Evolutionary conservation across 495 filamentous ascomycete species (phyloP).

Genomic region (Penicillium subrubescens): DNA sequence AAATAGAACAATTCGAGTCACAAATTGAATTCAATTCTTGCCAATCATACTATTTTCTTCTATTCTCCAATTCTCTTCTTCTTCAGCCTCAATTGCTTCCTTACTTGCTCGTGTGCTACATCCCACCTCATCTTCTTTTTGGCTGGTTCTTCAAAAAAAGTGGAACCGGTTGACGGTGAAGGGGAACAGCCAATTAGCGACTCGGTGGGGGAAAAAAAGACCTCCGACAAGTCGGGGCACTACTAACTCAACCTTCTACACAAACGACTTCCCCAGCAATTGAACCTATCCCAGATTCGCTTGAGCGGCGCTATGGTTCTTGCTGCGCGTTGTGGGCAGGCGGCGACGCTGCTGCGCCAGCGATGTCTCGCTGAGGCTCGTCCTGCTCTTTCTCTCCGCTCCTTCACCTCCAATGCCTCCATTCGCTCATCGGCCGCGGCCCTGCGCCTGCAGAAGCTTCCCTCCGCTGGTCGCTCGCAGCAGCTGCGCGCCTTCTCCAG

Average conservation of each 20-base stretch:
- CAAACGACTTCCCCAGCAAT: slow-evolving; percentile 25
- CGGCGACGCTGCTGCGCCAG: slow-evolving; percentile 48
- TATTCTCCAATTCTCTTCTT: slow-evolving; percentile 11
- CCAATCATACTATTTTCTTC: slow-evolving; percentile 18
- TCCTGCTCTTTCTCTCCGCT: slow-evolving; percentile 42
- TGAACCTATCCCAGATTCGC: slow-evolving; percentile 20
- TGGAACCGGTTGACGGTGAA: slow-evolving; percentile 35
- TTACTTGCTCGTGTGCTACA: slow-evolving; percentile 1
- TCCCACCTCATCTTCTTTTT: slow-evolving; percentile 1
- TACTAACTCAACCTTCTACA: slow-evolving; percentile 24
- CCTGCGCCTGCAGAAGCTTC: slow-evolving; percentile 44
- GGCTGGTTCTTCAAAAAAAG: slow-evolving; percentile 17
- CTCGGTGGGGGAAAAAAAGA: slow-evolving; percentile 30
- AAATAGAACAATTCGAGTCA: slow-evolving; percentile 1
- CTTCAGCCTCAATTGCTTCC: slow-evolving; percentile 2
- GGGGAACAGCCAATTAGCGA: slow-evolving; percentile 30
- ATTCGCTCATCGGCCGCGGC: slow-evolving; percentile 37
- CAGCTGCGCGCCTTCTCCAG: slow-evolving; percentile 51
- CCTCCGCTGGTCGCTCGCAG: slow-evolving; percentile 42
- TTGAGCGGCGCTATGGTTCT: slow-evolving; percentile 50
- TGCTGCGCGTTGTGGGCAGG: slow-evolving; percentile 54
- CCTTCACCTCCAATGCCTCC: slow-evolving; percentile 44
- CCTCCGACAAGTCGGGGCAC: slow-evolving; percentile 22
- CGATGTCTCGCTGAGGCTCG: slow-evolving; percentile 47
- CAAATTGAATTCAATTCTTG: slow-evolving; percentile 1